phyloP scores from a whole-genome alignment of 495 filamentous ascomycete species.

The Staphylotrichum tortipilum region DNA sequence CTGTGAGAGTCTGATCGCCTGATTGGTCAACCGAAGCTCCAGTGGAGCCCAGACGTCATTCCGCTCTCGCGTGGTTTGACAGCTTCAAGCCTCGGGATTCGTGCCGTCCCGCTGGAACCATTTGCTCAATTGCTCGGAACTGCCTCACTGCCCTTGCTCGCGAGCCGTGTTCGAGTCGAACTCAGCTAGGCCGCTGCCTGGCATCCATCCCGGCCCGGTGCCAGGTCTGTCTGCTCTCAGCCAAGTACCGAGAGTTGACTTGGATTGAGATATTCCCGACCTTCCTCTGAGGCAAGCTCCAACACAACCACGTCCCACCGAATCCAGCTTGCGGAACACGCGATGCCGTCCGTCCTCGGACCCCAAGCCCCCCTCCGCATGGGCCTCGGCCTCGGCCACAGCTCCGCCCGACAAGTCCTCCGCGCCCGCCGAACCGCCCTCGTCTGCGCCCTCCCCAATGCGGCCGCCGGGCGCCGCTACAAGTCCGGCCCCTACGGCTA shows the following conservation, averaged over 20 bases:
- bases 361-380: background rate
- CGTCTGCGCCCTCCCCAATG: background rate
- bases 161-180: too few relatives aligned
- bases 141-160: background rate
- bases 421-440: background rate
- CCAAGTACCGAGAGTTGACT: too few relatives aligned
- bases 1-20: background rate
- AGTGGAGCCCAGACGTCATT: conserved; percentile 8
- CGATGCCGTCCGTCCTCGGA: conserved; percentile 5
- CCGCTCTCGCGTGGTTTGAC: background rate
- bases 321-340: too few relatives aligned
- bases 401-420: background rate
- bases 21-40: conserved; percentile 4
- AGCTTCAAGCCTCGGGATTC: too few relatives aligned
- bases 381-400: background rate
- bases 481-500: conserved; percentile 72
- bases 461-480: conserved; percentile 18
- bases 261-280: too few relatives aligned
- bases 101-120: too few relatives aligned
- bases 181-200: too few relatives aligned
- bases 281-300: too few relatives aligned
- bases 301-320: too few relatives aligned
- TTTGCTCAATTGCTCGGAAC: too few relatives aligned
- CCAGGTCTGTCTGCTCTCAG: too few relatives aligned
- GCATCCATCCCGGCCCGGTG: background rate